These are phyloP conservation scores for Macrolepiota fuliginosa DNA, from an alignment of 768 basidiomycete genomes.

Conservation along the genomic window DNA sequence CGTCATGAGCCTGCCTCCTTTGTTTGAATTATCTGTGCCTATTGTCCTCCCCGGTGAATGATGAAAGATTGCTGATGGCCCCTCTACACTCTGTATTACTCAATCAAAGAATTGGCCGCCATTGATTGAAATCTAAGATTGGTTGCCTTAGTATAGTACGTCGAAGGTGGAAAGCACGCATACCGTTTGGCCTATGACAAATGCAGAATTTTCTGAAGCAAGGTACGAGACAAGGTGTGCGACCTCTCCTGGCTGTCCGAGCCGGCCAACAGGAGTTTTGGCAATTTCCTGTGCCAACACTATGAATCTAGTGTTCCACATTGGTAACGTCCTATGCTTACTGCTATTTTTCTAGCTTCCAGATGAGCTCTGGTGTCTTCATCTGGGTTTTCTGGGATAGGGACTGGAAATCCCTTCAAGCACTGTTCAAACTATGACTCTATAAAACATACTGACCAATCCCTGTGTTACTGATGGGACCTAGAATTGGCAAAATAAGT, in stretches of 20 bases:
- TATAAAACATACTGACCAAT: not conserved
- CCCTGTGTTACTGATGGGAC: not conserved
- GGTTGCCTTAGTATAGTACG: not conserved
- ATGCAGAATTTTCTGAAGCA: slow-evolving; percentile 17
- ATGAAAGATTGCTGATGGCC: no score
- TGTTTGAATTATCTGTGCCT: no score
- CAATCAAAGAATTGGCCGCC: not conserved
- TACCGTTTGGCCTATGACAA: slow-evolving; percentile 15
- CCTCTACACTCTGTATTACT: not conserved
- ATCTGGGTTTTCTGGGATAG: not conserved
- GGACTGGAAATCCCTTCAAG: not conserved
- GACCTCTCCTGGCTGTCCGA: slow-evolving; percentile 14
- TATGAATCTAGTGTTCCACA: not conserved
- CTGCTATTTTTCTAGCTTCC: not conserved
- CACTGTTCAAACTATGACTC: not conserved
- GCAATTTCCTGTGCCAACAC: not conserved
- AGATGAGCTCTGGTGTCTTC: not conserved
- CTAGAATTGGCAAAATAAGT: not conserved
- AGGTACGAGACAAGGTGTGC: slow-evolving; percentile 20
- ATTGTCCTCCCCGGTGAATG: no score
- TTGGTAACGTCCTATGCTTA: not conserved
- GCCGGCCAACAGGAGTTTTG: not conserved
- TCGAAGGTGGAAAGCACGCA: not conserved
- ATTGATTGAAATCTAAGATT: slow-evolving; percentile 1
- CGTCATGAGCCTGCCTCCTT: no score